A percentile compares a stretch with the other conserved stretches of the same genome.
Conservation (phyloP, 257 asterid species). For the Forsythia viridissima region DNA sequence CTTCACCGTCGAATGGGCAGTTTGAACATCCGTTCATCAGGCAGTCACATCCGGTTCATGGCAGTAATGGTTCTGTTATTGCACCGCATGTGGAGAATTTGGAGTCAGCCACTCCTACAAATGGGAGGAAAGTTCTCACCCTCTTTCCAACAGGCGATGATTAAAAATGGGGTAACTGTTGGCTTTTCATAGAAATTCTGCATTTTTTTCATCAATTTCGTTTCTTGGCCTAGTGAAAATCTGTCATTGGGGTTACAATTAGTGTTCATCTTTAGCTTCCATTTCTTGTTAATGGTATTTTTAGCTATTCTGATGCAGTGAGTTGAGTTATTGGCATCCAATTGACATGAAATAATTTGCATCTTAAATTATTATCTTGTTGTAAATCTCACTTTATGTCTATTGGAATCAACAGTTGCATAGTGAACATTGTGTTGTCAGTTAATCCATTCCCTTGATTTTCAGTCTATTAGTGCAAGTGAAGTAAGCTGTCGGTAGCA, state of each 20-base stretch:
- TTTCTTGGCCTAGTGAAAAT: constrained; percentile 23
- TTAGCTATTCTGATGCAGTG: constrained; percentile 34
- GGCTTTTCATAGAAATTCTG: constrained; percentile 14
- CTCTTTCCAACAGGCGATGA: constrained; percentile 76
- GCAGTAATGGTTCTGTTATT: constrained; percentile 28
- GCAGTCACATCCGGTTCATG: constrained; percentile 51
- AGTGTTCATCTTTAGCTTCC: constrained; percentile 14
- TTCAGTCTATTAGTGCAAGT: constrained; percentile 28
- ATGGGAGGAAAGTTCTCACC: constrained; percentile 75
- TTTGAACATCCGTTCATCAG: constrained; percentile 58
- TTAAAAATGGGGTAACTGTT: constrained; percentile 30
- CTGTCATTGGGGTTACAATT: constrained; percentile 30
- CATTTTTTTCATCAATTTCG: constrained; percentile 18
- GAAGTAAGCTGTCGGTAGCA: constrained; percentile 18
- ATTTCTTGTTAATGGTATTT: constrained; percentile 29
- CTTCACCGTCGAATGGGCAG: constrained; percentile 49
- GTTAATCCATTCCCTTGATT: not conserved
- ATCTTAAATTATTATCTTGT: constrained; percentile 19
- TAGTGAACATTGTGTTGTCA: constrained; percentile 24
- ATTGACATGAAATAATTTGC: constrained; percentile 6
- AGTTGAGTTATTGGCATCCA: constrained; percentile 19
- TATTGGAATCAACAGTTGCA: constrained; percentile 22
- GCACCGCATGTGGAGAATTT: constrained; percentile 52
- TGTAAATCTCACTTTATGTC: constrained; percentile 23
- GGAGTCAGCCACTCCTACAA: constrained; percentile 46